Evolutionary conservation across 176 grass and related monocot species (phyloP).

Genomic region (Neostapfia colusana): DNA sequence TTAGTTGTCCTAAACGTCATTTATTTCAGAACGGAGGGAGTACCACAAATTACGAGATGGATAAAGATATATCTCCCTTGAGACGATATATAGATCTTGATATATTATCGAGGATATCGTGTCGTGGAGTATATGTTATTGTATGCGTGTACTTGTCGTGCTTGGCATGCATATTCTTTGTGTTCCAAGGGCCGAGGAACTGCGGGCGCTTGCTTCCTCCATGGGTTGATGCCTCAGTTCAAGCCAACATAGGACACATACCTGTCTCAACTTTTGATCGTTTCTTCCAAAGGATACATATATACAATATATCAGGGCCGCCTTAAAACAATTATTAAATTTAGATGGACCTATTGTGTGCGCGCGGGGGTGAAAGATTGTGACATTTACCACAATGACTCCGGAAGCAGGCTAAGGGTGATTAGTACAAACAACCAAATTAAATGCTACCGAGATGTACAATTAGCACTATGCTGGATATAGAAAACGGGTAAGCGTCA

Average conservation of each 20-base stretch:
- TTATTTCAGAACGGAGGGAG: no score
- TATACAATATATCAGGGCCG: neutral
- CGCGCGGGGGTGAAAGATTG: neutral
- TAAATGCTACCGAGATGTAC: neutral
- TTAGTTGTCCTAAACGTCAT: no score
- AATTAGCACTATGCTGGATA: neutral
- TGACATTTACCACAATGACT: neutral
- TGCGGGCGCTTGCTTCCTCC: neutral
- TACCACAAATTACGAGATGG: neutral
- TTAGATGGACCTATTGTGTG: neutral
- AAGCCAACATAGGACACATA: neutral
- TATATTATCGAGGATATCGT: neutral
- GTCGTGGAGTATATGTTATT: neutral
- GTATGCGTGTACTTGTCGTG: slow-evolving; percentile 31
- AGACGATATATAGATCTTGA: neutral
- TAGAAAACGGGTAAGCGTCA: neutral
- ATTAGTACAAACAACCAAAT: neutral
- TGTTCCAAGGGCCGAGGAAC: slow-evolving; percentile 34
- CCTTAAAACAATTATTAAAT: slow-evolving; percentile 29
- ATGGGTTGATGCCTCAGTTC: neutral
- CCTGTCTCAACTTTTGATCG: neutral
- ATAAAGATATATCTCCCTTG: neutral
- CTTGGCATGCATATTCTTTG: slow-evolving; percentile 35
- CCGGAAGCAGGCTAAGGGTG: neutral
- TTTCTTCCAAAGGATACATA: slow-evolving; percentile 18